Conservation (phyloP, 345 rosid species). For the Dipteronia dyeriana region DNA sequence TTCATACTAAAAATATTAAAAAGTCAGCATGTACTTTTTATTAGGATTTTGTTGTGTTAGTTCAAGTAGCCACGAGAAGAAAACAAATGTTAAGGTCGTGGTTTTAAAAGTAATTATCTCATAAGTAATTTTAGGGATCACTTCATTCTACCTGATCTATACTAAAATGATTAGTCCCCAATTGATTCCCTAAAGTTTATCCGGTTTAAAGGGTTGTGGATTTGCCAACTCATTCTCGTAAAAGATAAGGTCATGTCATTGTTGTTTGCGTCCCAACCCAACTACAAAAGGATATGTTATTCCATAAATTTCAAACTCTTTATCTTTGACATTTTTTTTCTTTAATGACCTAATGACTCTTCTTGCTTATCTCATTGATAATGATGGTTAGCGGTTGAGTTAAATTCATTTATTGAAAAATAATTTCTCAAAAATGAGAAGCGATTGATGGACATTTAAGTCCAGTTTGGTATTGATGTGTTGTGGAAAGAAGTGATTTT, state of each 20-base stretch:
- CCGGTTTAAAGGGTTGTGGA: constrained; percentile 24
- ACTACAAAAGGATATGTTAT: not conserved
- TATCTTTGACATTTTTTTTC: not conserved
- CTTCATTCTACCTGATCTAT: too few relatives aligned
- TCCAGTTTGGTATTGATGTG: too few relatives aligned
- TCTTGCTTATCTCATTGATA: not conserved
- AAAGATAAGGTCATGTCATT: constrained; percentile 30
- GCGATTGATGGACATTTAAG: too few relatives aligned
- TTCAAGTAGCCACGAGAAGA: too few relatives aligned
- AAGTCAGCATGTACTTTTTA: too few relatives aligned
- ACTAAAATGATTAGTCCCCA: not conserved
- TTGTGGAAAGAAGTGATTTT: too few relatives aligned
- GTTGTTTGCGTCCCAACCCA: constrained; percentile 6
- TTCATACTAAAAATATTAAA: too few relatives aligned
- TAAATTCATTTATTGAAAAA: too few relatives aligned
- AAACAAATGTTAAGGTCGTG: too few relatives aligned
- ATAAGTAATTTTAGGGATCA: too few relatives aligned
- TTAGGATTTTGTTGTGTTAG: too few relatives aligned
- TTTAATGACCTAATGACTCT: not conserved
- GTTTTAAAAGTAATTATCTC: too few relatives aligned
- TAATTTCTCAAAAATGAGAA: not conserved
- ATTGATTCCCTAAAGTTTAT: not conserved
- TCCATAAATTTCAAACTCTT: constrained; percentile 1
- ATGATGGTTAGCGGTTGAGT: not conserved
- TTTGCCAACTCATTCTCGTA: constrained; percentile 13